These are phyloP conservation scores for Tetradesmus lagerheimii DNA, from an alignment of 139 green algal species.

Conservation along the genomic window DNA sequence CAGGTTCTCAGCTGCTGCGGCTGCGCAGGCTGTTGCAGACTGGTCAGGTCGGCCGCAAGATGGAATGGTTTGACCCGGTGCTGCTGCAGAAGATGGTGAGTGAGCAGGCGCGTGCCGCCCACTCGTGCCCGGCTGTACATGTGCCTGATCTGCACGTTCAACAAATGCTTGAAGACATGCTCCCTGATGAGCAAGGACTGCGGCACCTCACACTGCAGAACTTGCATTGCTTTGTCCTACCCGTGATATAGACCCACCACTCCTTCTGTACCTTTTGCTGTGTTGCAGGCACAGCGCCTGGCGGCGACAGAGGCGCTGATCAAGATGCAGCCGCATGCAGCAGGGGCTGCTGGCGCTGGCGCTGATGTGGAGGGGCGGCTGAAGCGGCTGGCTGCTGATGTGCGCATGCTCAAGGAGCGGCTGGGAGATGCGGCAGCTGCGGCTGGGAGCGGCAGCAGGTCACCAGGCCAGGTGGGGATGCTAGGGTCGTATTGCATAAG, in stretches of 20 bases:
- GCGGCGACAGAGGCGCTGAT: constrained; percentile 57
- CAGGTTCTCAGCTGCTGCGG: not conserved
- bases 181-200: too few relatives aligned
- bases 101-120: too few relatives aligned
- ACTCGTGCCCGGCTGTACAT: too few relatives aligned
- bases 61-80: constrained; percentile 65
- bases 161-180: too few relatives aligned
- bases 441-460: not conserved
- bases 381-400: constrained; percentile 17
- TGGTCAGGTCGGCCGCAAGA: constrained; percentile 57
- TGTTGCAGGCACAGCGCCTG: constrained; percentile 59
- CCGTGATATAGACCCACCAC: too few relatives aligned
- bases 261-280: too few relatives aligned
- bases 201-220: too few relatives aligned
- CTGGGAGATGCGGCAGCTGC: not conserved
- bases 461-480: not conserved
- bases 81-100: constrained; percentile 60
- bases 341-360: not conserved
- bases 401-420: constrained; percentile 15
- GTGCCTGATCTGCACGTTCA: too few relatives aligned
- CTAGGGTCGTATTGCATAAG: not conserved
- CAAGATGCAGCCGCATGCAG: constrained; percentile 40
- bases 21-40: constrained; percentile 28
- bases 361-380: not conserved
- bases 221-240: too few relatives aligned